Evolutionary conservation across 2,329 filamentous ascomycete genomes (phyloP), one percentile per base, ranked within the genome.

Genomic region (Aspergillus caelatus): DNA sequence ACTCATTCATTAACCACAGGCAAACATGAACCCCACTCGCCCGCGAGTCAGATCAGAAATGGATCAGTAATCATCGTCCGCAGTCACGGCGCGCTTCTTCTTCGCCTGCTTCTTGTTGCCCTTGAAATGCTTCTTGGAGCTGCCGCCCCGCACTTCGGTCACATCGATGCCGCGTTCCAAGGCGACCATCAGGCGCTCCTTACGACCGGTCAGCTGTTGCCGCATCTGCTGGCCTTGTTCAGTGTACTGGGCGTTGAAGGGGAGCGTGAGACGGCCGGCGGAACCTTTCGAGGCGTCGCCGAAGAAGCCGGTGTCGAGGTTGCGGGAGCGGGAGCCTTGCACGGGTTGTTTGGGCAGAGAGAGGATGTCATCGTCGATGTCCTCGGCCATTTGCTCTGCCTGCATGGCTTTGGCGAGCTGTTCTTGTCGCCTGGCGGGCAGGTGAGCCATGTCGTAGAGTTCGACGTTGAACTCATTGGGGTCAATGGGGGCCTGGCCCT

Each of bases 291-390:
- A 84, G 2, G 84, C 85, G 2, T 88, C 81, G 7, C 86, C 89
- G 75, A 99, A 99, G 83, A 98, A 99, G n/a, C 87, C 86, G 74
- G 90, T 92, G 80, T 99, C 95, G 23, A 99, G 83, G 62, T 85
- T 86, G 67, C 88, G 83, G 0, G 93, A 91, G 75, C 96, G 96
- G 36, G 85, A 78, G 0, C 94, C 93, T 53, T 87, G 83, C 5
- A 85, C 83, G 6, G 86, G 71, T 3, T 81, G 72, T 23, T 14
- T 74, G 70, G 77, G 23, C 8, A 32, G 21, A 23, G 26, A 9
- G 56, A 71, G 67, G 21, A 62, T 58, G 9, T 64, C 63, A 21
- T 61, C 32, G 55, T 76, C 71, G 4, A 71, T 68, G 16, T 30
- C 46, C 12, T 58, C 62, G 8, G 62, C 61, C 23, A 64, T 55